A percentile compares a stretch with the other conserved stretches of the same genome.
Evolutionary conservation across 768 basidiomycete genomes (phyloP).

Genomic region (Tylopilus subfusipes): DNA sequence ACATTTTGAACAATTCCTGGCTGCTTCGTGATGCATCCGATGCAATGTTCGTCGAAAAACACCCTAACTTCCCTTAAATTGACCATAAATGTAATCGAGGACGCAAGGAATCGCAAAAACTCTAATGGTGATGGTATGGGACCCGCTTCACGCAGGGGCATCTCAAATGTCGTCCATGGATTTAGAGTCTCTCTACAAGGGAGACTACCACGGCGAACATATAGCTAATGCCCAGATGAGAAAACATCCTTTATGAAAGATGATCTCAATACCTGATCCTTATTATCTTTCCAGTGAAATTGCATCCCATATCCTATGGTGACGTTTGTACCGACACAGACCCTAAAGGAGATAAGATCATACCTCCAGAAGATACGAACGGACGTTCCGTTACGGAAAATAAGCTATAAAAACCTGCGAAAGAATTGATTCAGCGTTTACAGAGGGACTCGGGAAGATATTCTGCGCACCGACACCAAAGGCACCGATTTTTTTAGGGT

Average conservation of each 20-base stretch:
- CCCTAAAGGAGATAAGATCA: constrained; percentile 10
- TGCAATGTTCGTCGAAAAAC: too few relatives aligned
- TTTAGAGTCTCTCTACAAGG: neutral
- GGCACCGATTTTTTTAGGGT: neutral
- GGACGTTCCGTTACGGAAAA: constrained; percentile 84
- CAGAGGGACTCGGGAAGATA: neutral
- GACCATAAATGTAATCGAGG: neutral
- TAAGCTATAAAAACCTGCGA: constrained; percentile 77
- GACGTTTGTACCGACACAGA: neutral
- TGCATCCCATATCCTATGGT: constrained; percentile 17
- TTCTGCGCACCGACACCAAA: neutral
- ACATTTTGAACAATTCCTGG: too few relatives aligned
- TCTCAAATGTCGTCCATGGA: neutral
- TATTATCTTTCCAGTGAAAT: neutral
- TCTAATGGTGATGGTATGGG: neutral
- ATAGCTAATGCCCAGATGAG: too few relatives aligned
- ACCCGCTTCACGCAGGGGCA: neutral
- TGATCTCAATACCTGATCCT: neutral
- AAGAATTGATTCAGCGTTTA: too few relatives aligned
- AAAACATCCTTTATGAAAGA: neutral
- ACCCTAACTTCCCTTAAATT: neutral
- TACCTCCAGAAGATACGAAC: constrained; percentile 78
- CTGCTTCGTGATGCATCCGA: too few relatives aligned
- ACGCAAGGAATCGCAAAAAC: neutral
- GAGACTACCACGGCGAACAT: neutral